Evolutionary conservation across 805 yeast genomes (phyloP), one percentile per base, ranked within the genome.

Genomic region (Spathaspora arborariae): DNA sequence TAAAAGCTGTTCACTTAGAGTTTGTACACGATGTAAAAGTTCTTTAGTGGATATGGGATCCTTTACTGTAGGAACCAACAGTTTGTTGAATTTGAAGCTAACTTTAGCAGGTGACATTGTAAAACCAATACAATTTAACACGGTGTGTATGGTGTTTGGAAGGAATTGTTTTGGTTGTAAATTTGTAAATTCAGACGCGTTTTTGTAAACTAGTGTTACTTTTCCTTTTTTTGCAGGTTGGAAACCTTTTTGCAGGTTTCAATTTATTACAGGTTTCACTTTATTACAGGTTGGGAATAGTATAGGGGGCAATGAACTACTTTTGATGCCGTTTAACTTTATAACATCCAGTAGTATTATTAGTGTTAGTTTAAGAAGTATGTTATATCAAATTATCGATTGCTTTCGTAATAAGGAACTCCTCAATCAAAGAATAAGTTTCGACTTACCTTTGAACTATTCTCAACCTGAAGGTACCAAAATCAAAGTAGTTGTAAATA

Each of bases 21-120:
- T 51, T 54, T 77, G 79, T 16, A 88, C 65, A 41, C 94, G 68
- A 11, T 63, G 61, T 9, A 85, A 57, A 1, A 86, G 73, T 34
- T 82, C 89, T 54, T 82, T 82, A 2, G 83, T 71, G 0, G 88
- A 60, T 9, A 88, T 81, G 0, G 82, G 79, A 24, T 75, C 71
- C 16, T 73, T 71, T 0, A 81, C 74, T 1, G 85, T 74, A 0
- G 91, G 76, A 5, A 86, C 56, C 15, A 87, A 72, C 13, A 70
- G 62, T 57, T 75, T 70, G 46, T 69, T 63, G 56, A 76, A 77
- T 51, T 61, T 58, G 26, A 57, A 49, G 15, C n/a, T 30, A 8
- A 13, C 5, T 16, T 30, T 30, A 3, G 35, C 35, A 9, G 35
- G n/a, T 6, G 35, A 13, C 35, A 30, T 30, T 3, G 18, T 22